A percentile compares a stretch with the other conserved stretches of the same genome.
These are phyloP conservation scores for Eutrema salsugineum DNA, from an alignment of 441 rosid species.

Conservation along the genomic window DNA sequence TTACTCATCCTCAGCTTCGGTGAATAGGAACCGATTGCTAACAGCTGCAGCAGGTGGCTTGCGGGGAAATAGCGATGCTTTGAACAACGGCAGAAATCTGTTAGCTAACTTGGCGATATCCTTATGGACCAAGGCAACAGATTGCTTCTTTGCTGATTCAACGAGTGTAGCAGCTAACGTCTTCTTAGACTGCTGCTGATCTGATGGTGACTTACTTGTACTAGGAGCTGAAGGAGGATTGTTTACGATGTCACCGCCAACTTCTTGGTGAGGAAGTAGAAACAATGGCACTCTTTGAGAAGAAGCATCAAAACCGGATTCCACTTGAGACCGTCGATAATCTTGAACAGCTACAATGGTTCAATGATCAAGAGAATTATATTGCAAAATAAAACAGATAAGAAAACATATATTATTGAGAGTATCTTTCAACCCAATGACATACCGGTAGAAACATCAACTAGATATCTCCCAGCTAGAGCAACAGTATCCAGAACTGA, in stretches of 20 bases:
- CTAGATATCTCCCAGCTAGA: slow-evolving; percentile 56
- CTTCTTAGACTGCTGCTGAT: slow-evolving; percentile 65
- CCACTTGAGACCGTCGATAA: slow-evolving; percentile 53
- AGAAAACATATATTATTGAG: slow-evolving; percentile 10
- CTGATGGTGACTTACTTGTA: slow-evolving; percentile 33
- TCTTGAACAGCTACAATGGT: slow-evolving; percentile 63
- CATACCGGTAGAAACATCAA: slow-evolving; percentile 71
- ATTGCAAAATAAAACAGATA: background rate
- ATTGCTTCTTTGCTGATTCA: slow-evolving; percentile 81
- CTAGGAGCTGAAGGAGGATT: slow-evolving; percentile 29
- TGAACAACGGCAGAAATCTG: slow-evolving; percentile 63
- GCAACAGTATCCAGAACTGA: slow-evolving; percentile 64
- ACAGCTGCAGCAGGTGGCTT: slow-evolving; percentile 84
- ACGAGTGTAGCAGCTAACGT: slow-evolving; percentile 86
- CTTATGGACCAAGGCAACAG: slow-evolving; percentile 88
- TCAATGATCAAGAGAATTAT: slow-evolving; percentile 20
- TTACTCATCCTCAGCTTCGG: slow-evolving; percentile 97
- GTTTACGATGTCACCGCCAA: slow-evolving; percentile 39
- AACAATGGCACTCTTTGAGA: slow-evolving; percentile 77
- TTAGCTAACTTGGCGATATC: slow-evolving; percentile 77
- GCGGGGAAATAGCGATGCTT: slow-evolving; percentile 77
- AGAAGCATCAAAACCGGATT: slow-evolving; percentile 48
- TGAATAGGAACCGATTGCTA: slow-evolving; percentile 84
- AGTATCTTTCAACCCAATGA: background rate
- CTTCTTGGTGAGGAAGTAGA: slow-evolving; percentile 46